phyloP scores from a whole-genome alignment of 805 yeast species.

The Candida quercuum region DNA sequence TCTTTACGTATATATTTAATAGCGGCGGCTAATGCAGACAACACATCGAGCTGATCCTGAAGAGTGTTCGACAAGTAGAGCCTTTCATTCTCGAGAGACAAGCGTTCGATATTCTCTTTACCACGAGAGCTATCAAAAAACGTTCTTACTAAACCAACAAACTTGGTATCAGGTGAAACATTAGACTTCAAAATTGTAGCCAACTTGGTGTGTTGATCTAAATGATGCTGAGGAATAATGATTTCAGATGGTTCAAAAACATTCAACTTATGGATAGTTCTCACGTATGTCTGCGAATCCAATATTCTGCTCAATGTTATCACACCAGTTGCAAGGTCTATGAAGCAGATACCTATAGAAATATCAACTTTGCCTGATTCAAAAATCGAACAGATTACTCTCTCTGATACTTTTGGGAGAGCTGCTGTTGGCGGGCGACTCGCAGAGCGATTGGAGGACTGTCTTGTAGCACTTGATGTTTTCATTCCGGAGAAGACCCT shows the following conservation, averaged over 20 bases:
- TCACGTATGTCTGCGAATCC: conserved; percentile 41
- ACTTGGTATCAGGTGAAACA: conserved; percentile 18
- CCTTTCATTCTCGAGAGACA: conserved; percentile 17
- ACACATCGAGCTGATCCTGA: conserved; percentile 25
- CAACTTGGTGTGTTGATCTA: conserved; percentile 27
- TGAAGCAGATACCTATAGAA: conserved; percentile 35
- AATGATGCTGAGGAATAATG: conserved; percentile 27
- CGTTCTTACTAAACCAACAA: conserved; percentile 22
- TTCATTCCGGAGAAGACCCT: neutral
- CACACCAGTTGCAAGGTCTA: conserved; percentile 33
- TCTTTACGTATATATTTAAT: conserved; percentile 21
- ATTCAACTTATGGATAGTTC: conserved; percentile 37
- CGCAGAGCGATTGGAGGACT: neutral
- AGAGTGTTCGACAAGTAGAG: conserved; percentile 21
- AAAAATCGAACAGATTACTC: conserved; percentile 24
- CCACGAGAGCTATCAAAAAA: conserved; percentile 26
- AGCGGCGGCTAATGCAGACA: conserved; percentile 31
- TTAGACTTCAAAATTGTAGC: conserved; percentile 31
- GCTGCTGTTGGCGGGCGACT: conserved; percentile 6
- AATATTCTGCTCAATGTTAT: conserved; percentile 30
- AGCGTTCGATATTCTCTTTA: conserved; percentile 10
- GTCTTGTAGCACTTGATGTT: neutral
- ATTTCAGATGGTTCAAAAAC: conserved; percentile 31
- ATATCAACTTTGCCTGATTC: conserved; percentile 23
- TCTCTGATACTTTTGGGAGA: conserved; percentile 10